phyloP scores from a whole-genome alignment of 2,329 filamentous ascomycete genomes.

The Aspergillus intermedius region DNA sequence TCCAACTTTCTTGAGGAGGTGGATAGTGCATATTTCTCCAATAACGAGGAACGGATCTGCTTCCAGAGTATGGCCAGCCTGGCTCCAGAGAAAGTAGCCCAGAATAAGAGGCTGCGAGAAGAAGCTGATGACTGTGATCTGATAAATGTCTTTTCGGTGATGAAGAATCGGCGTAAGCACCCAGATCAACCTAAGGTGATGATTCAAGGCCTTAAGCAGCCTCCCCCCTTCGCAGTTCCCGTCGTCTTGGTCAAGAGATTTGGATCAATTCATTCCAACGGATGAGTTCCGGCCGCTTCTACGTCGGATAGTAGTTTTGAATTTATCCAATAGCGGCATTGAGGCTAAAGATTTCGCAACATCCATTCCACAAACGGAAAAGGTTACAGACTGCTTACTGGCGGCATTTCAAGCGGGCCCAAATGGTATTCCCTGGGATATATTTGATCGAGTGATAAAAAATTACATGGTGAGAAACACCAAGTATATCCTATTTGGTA shows the following conservation, averaged over 20 bases:
- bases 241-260: not conserved
- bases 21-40: not conserved
- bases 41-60: not conserved
- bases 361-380: not conserved
- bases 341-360: not conserved
- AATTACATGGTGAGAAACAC: not conserved
- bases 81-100: not conserved
- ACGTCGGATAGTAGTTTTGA: not conserved
- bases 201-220: not conserved
- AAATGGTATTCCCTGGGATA: not conserved
- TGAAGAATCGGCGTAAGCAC: not conserved
- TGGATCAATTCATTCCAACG: not conserved
- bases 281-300: not conserved
- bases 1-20: not conserved
- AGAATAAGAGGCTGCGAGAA: not conserved
- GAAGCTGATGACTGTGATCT: not conserved
- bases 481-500: not conserved
- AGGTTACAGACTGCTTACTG: not conserved
- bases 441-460: not conserved
- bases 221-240: not conserved
- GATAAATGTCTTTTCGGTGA: not conserved
- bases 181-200: not conserved
- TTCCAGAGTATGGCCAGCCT: not conserved
- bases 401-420: not conserved
- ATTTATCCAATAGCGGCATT: not conserved